Evolutionary conservation across 441 rosid species (phyloP), one percentile per base, ranked within the genome.

Genomic region (Pelargonium fulgidum): DNA sequence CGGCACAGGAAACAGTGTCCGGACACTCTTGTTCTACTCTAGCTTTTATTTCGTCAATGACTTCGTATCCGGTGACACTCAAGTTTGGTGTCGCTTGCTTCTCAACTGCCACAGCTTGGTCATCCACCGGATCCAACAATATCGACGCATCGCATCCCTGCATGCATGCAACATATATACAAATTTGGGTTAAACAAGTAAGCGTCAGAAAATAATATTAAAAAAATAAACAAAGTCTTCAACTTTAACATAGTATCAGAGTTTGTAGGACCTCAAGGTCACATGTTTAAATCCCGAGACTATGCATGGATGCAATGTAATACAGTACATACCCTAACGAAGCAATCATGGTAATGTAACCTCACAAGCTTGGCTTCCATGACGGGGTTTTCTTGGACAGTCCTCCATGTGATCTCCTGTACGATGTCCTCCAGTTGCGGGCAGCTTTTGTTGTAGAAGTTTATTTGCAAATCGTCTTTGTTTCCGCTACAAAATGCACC

Each of bases 291-390:
- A 26, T 26, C 33, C 33, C 33, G 33, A 26, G 33, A 26, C 33
- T 42, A 42, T 42, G 33, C 33, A 26, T 26, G 33, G 3, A 26
- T 26, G 33, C 33, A 26, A 13, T 41, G 3, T 59, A 7, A 0
- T 42, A 42, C 47, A 42, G 33, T 26, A 26, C 54, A 19, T 80
- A 85, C 89, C 83, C 82, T 79, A 58, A 83, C 89, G 62, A 84
- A 83, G 69, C 87, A 86, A 56, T 86, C 90, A 61, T 86, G 90
- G 75, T 73, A 86, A 9, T 86, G 90, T 68, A 80, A 56, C 65
- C 88, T 72, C 0, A 84, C 73, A 45, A 86, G 70, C 78, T 81
- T 84, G 61, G 90, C 70, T 20, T 76, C 81, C 78, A 83, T 68
- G 65, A 69, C 67, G 9, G 74, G 83, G 69, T 76, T 78, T 8